phyloP scores from a whole-genome alignment of 164 flowering plant species.

The Berberis thunbergii region DNA sequence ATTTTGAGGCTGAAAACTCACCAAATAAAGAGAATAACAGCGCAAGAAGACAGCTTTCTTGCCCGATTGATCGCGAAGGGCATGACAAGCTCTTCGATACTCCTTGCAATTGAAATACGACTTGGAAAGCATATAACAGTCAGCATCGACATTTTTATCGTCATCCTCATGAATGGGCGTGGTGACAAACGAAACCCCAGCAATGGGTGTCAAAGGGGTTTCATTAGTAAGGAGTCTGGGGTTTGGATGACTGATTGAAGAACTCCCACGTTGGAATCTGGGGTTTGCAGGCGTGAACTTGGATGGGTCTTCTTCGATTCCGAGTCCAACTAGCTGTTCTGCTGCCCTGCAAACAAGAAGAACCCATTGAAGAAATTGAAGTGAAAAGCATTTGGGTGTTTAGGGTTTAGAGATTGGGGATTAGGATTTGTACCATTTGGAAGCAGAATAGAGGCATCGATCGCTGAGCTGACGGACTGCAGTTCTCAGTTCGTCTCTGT shows the following conservation, averaged over 20 bases:
- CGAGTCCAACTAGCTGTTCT: slow-evolving; percentile 64
- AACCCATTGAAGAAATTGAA: not conserved
- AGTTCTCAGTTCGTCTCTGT: slow-evolving; percentile 69
- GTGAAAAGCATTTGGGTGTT: slow-evolving; percentile 8
- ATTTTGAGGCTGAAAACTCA: slow-evolving; percentile 16
- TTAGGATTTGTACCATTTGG: slow-evolving; percentile 58
- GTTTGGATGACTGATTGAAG: slow-evolving; percentile 50
- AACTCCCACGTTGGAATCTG: slow-evolving; percentile 76
- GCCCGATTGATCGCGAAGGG: slow-evolving; percentile 68
- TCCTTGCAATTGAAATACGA: slow-evolving; percentile 86
- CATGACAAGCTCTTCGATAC: slow-evolving; percentile 85
- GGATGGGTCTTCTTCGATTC: slow-evolving; percentile 86
- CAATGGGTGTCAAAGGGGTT: slow-evolving; percentile 43
- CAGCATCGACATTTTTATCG: slow-evolving; percentile 50
- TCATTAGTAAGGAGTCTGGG: slow-evolving; percentile 45
- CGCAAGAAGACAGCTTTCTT: slow-evolving; percentile 86
- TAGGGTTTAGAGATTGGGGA: slow-evolving; percentile 13
- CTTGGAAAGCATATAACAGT: slow-evolving; percentile 71
- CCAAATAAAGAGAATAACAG: slow-evolving; percentile 88
- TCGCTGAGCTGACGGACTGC: slow-evolving; percentile 83
- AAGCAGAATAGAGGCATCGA: slow-evolving; percentile 93
- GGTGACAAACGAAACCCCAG: slow-evolving; percentile 52
- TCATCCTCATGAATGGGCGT: slow-evolving; percentile 64
- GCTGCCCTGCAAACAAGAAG: slow-evolving; percentile 55
- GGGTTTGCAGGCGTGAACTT: slow-evolving; percentile 75